Evolutionary conservation across 108 stramenopile genomes (phyloP).

Genomic region (Pelagomonas calceolata): DNA sequence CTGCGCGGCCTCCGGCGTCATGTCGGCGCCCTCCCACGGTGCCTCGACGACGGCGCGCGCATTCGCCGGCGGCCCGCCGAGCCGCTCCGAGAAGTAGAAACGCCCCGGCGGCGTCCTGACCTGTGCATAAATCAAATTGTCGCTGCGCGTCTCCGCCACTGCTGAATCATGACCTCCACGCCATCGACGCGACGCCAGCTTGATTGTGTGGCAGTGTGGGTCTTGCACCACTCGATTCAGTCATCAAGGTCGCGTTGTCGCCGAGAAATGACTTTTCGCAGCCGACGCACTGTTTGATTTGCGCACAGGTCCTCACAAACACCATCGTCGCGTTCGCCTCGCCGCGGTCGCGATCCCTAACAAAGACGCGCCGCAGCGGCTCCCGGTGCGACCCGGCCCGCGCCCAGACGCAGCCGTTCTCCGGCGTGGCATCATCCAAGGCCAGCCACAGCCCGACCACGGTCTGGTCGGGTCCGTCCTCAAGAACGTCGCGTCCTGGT

Average conservation of each 20-base stretch:
- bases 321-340: background rate
- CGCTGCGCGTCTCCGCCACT: too few species aligned
- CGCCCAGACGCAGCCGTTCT: constrained; percentile 88
- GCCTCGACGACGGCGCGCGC: too few species aligned
- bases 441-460: constrained; percentile 84
- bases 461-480: constrained; percentile 71
- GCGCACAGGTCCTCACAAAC: background rate
- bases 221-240: too few species aligned
- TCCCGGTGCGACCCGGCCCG: constrained; percentile 70
- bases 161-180: too few species aligned
- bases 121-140: too few species aligned
- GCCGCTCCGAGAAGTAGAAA: background rate
- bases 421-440: constrained; percentile 72
- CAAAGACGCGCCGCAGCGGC: constrained; percentile 30
- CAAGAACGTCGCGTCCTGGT: constrained; percentile 87
- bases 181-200: too few species aligned
- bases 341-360: background rate
- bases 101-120: too few species aligned
- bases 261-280: too few species aligned
- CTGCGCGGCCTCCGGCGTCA: background rate
- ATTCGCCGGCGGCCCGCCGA: background rate
- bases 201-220: too few species aligned
- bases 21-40: background rate
- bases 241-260: too few species aligned
- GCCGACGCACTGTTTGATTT: too few species aligned